Evolutionary conservation across 768 basidiomycete genomes (phyloP).

Genomic region (Lactarius deliciosus): DNA sequence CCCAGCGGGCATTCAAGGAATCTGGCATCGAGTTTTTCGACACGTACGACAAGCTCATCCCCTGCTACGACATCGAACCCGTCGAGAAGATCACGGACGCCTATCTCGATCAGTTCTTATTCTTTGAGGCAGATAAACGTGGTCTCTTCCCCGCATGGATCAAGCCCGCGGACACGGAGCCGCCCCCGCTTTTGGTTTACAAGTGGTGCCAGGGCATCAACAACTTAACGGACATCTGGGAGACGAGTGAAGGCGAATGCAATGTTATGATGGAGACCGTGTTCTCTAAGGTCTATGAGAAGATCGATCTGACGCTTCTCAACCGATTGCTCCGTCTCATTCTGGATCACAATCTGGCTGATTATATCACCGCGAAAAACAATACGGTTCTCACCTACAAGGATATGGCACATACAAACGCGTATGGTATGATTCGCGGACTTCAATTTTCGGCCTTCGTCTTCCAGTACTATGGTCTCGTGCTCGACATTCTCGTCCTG

Average conservation of each 20-base stretch:
- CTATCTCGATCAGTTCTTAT: slow-evolving; percentile 97
- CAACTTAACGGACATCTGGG: slow-evolving; percentile 98
- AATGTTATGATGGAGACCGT: slow-evolving; percentile 99
- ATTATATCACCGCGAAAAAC: slow-evolving; percentile 99
- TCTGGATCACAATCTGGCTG: slow-evolving; percentile 97
- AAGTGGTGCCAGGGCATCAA: slow-evolving; percentile 99
- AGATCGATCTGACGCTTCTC: slow-evolving; percentile 94
- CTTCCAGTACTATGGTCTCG: slow-evolving; percentile 98
- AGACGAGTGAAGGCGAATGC: slow-evolving; percentile 96
- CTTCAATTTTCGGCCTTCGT: slow-evolving; percentile 98
- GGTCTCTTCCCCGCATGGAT: slow-evolving; percentile 99
- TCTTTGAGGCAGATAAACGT: slow-evolving; percentile 99
- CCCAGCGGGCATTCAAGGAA: slow-evolving; percentile 98
- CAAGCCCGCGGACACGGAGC: slow-evolving; percentile 95
- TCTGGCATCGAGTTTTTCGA: slow-evolving; percentile 96
- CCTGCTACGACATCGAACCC: slow-evolving; percentile 98
- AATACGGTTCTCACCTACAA: slow-evolving; percentile 95
- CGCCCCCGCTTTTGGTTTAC: slow-evolving; percentile 94
- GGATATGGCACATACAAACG: slow-evolving; percentile 98
- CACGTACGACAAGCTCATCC: slow-evolving; percentile 97
- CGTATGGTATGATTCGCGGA: slow-evolving; percentile 94
- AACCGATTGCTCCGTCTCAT: slow-evolving; percentile 95
- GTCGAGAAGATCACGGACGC: slow-evolving; percentile 99
- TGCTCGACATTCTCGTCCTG: slow-evolving; percentile 92
- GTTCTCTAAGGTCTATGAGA: slow-evolving; percentile 96